Percentiles rank a stretch among this genome's conserved stretches.
phyloP scores from a whole-genome alignment of 129 eudicot genomes.

The Lonicera japonica region DNA sequence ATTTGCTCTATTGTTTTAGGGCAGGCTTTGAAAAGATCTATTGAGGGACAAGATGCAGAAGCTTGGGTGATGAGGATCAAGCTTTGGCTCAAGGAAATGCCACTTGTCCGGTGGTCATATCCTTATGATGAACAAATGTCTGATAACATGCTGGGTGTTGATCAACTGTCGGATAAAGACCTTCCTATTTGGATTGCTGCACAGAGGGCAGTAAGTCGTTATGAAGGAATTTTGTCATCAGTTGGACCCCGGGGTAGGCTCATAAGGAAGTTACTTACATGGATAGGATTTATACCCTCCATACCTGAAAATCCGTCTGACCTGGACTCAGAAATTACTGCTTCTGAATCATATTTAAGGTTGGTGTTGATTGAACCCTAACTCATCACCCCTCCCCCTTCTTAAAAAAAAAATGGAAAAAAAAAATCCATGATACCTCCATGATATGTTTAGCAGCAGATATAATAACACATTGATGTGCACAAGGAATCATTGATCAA shows the following conservation, averaged over 20 bases:
- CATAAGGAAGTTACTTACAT: conserved; percentile 62
- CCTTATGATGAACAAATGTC: conserved; percentile 27
- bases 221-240: conserved; percentile 80
- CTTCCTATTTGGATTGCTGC: conserved; percentile 95
- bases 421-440: no score
- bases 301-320: conserved; percentile 38
- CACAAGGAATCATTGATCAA: no score
- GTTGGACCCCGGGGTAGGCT: conserved; percentile 92
- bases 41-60: conserved; percentile 33
- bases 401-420: neutral
- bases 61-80: conserved; percentile 34
- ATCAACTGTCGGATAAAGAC: conserved; percentile 41
- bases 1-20: neutral
- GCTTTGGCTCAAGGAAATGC: conserved; percentile 54
- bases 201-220: conserved; percentile 86
- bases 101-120: conserved; percentile 32
- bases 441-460: no score
- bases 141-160: conserved; percentile 34
- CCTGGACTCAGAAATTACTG: conserved; percentile 29
- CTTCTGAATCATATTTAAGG: conserved; percentile 67
- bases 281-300: conserved; percentile 70
- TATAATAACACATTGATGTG: no score
- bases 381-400: neutral
- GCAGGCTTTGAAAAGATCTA: conserved; percentile 48
- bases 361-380: conserved; percentile 12